Evolutionary conservation across 202 grass and related monocot species (phyloP).

Genomic region (Zizania palustris): DNA sequence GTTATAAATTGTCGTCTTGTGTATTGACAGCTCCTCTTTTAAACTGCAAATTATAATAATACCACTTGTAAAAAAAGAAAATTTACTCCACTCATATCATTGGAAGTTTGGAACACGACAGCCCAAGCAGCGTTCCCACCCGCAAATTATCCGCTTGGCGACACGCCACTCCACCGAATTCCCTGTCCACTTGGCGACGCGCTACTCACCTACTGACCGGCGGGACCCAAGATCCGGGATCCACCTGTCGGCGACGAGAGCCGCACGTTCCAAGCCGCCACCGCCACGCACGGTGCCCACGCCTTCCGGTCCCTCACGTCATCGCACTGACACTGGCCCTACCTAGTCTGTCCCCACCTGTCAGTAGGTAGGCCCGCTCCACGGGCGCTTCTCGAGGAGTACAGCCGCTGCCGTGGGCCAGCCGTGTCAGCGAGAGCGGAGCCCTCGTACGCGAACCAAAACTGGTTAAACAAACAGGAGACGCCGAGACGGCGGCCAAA

Average conservation of each 20-base stretch:
- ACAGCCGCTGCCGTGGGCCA: slow-evolving; percentile 15
- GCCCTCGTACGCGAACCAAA: slow-evolving; percentile 41
- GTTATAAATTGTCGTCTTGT: no score
- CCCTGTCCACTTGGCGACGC: no score
- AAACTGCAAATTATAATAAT: no score
- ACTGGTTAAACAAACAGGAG: slow-evolving; percentile 38
- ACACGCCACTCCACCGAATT: no score
- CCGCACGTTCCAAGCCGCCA: background rate
- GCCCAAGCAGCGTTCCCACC: no score
- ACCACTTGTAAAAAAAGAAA: no score
- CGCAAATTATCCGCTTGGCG: no score
- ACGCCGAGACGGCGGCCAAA: background rate
- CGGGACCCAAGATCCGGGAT: background rate
- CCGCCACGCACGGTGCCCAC: background rate
- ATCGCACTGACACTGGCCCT: background rate
- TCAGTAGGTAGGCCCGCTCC: background rate
- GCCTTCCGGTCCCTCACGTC: no score
- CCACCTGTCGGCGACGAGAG: slow-evolving; percentile 11
- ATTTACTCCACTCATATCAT: no score
- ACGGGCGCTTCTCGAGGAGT: no score
- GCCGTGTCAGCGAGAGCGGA: background rate
- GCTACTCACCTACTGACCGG: background rate
- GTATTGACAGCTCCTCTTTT: no score
- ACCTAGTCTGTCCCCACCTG: background rate
- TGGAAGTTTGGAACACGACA: no score